Percentiles rank a stretch among this genome's conserved stretches.
These are phyloP conservation scores for Candida tropicalis DNA, from an alignment of 1,139 yeast genomes.

Conservation along the genomic window DNA sequence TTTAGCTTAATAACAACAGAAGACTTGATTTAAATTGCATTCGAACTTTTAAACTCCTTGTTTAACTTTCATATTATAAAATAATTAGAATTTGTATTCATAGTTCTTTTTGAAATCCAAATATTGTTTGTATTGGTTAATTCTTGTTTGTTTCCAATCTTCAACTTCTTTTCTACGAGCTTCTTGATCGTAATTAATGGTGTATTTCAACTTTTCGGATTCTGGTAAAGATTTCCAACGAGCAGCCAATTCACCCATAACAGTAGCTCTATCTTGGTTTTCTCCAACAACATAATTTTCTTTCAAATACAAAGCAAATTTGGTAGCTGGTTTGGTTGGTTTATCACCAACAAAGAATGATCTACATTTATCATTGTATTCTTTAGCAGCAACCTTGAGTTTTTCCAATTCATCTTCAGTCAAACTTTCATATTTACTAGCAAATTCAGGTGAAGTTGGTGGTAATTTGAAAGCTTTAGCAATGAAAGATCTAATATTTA, in stretches of 20 bases:
- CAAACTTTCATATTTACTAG: constrained; percentile 12
- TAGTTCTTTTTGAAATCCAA: constrained; percentile 11
- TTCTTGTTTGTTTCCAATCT: constrained; percentile 33
- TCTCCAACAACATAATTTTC: constrained; percentile 30
- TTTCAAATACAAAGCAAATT: constrained; percentile 35
- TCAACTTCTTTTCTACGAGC: constrained; percentile 20
- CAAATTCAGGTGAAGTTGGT: constrained; percentile 7
- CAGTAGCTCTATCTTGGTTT: constrained; percentile 17
- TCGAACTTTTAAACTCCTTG: no score
- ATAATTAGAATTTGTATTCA: constrained; percentile 3
- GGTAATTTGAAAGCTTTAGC: neutral
- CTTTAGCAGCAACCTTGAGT: constrained; percentile 28
- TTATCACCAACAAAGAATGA: constrained; percentile 37
- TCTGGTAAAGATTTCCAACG: constrained; percentile 35
- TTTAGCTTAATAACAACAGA: no score
- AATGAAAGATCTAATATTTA: neutral
- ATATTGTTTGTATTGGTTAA: constrained; percentile 22
- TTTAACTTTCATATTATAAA: no score
- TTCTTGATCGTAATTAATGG: constrained; percentile 22
- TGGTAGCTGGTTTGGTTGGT: constrained; percentile 35
- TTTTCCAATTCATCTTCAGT: constrained; percentile 29
- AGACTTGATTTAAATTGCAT: no score
- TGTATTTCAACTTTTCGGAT: constrained; percentile 33
- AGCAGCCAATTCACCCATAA: constrained; percentile 28
- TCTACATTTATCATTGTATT: constrained; percentile 28